Evolutionary conservation across 1,139 yeast species (phyloP).

Genomic region (Nakaseomyces glabratus): DNA sequence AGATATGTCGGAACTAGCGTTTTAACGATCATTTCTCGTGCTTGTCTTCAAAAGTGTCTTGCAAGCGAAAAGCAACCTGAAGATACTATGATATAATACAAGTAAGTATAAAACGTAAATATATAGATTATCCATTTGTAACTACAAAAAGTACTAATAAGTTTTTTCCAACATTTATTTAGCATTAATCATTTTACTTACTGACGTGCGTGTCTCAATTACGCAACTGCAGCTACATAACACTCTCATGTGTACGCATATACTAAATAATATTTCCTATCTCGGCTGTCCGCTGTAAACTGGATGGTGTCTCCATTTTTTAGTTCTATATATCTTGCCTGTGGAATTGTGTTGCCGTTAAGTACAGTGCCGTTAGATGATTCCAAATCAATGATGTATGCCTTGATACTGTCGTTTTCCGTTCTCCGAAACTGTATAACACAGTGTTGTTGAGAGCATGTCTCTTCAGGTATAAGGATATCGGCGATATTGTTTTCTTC

Average conservation of each 20-base stretch:
- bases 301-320: slow-evolving; percentile 39
- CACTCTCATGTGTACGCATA: slow-evolving; percentile 8
- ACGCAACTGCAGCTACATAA: no score
- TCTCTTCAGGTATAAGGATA: slow-evolving; percentile 36
- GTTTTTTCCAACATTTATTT: no score
- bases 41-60: no score
- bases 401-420: slow-evolving; percentile 22
- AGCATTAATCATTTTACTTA: no score
- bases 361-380: slow-evolving; percentile 47
- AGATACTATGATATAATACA: no score
- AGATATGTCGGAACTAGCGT: no score
- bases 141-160: no score
- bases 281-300: slow-evolving; percentile 34
- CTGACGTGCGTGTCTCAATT: neutral
- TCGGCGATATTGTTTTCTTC: slow-evolving; percentile 37
- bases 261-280: slow-evolving; percentile 13
- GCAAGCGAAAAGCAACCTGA: no score
- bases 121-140: no score
- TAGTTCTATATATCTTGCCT: slow-evolving; percentile 41
- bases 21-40: no score
- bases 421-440: slow-evolving; percentile 41
- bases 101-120: no score
- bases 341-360: slow-evolving; percentile 40
- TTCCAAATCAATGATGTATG: slow-evolving; percentile 45
- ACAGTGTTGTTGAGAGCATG: slow-evolving; percentile 48